Percentiles rank a stretch among this genome's conserved stretches.
These are phyloP conservation scores for Sclerotinia sclerotiorum DNA, from an alignment of 2,329 filamentous ascomycete species.

Conservation along the genomic window DNA sequence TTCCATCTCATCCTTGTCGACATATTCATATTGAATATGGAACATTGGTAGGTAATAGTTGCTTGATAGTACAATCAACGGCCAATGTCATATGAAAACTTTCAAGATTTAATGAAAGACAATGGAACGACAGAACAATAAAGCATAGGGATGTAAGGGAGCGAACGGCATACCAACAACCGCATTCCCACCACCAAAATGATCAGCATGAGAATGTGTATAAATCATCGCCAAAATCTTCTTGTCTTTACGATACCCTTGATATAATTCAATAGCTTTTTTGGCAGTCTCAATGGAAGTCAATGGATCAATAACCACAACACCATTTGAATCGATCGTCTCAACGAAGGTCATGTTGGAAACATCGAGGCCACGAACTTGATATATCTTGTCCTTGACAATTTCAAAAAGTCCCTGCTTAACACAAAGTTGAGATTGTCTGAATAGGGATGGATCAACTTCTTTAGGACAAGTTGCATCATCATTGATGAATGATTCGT, in stretches of 20 bases:
- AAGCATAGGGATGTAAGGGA: not conserved
- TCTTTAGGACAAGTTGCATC: not conserved
- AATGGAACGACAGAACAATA: not conserved
- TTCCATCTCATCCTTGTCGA: too few relatives aligned
- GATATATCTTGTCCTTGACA: slow-evolving; percentile 39
- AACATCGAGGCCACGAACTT: slow-evolving; percentile 45
- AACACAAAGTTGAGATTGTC: not conserved
- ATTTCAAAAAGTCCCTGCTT: not conserved
- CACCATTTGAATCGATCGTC: slow-evolving; percentile 36
- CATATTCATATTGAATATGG: too few relatives aligned
- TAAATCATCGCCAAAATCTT: slow-evolving; percentile 44
- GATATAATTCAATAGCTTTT: slow-evolving; percentile 42
- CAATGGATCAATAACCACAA: slow-evolving; percentile 45
- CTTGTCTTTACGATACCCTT: slow-evolving; percentile 15
- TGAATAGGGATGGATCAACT: not conserved
- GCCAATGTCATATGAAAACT: not conserved
- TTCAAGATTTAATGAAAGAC: not conserved
- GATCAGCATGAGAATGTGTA: slow-evolving; percentile 45
- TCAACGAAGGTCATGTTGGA: slow-evolving; percentile 46
- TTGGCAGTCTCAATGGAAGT: slow-evolving; percentile 42
- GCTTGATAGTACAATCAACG: too few relatives aligned
- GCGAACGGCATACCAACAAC: slow-evolving; percentile 24
- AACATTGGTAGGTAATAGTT: not conserved
- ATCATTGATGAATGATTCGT: not conserved
- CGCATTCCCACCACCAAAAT: slow-evolving; percentile 42